Evolutionary conservation across 805 yeast genomes (phyloP), one percentile per base, ranked within the genome.

Genomic region (Grigorovia transvaalensis): DNA sequence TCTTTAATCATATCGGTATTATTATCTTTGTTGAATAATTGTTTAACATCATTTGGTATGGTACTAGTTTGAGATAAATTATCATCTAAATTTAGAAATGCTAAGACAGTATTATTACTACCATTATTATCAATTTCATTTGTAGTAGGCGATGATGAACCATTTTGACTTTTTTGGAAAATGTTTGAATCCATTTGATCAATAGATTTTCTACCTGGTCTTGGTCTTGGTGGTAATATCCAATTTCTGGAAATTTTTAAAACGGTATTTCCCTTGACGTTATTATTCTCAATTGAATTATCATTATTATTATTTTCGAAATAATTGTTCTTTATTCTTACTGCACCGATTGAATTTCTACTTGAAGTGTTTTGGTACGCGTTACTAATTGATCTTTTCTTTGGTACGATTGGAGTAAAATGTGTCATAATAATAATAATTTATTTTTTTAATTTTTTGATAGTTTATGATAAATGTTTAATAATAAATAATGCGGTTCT

Each of bases 171-270:
- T 41, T 29, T 44, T 12, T 35, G 38, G 3, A 23, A 18, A 38
- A 30, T 40, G 8, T 12, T 13, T 9, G 42, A 12, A 38, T 38
- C 42, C 8, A 13, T 38, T 12, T 38, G 17, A 13, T n/a, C 42
- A 13, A 38, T 15, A 30, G 48, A 29, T 57, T 79, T 79, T 49
- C 82, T 69, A 19, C 85, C 86, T 0, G 86, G 85, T 57, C 85
- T 83, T 27, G 95, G 93, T 57, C 93, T 73, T 11, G 95, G 95
- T 2, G 95, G 95, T 33, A 85, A 70, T 8, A 84, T 89, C 90
- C 93, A 88, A 61, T 80, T 82, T 61, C 84, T 84, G 49, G 89
- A 83, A 1, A 91, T 82, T 58, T 75, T 79, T 8, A 59, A 51
- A 18, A 42, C 27, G 15, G 13, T n/a, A 9, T 30, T 29, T 6